Evolutionary conservation across 495 filamentous ascomycete genomes (phyloP).

Genomic region (Podospora tetraspora): DNA sequence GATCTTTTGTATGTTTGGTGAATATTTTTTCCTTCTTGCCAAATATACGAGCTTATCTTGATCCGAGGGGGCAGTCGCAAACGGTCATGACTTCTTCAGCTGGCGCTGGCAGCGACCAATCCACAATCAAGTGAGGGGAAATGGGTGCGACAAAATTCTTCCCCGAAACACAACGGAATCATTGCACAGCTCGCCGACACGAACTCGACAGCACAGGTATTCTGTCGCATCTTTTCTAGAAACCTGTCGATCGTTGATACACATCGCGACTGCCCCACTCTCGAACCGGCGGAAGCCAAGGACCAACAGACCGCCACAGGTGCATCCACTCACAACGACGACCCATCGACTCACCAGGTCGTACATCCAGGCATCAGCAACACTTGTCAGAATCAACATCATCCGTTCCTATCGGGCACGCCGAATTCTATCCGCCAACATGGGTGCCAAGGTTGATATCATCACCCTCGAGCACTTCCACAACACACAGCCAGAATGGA

Average conservation of each 20-base stretch:
- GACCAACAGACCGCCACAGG: neutral
- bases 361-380: neutral
- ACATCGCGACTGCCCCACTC: neutral
- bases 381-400: neutral
- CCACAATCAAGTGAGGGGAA: neutral
- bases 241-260: neutral
- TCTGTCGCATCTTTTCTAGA: neutral
- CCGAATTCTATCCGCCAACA: slow-evolving; percentile 10
- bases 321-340: neutral
- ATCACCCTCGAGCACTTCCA: slow-evolving; percentile 49
- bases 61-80: neutral
- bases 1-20: neutral
- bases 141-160: neutral
- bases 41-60: neutral
- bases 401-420: neutral
- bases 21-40: neutral
- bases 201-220: neutral
- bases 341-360: neutral
- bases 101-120: too few relatives aligned
- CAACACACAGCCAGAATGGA: slow-evolving; percentile 44
- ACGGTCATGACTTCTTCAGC: neutral
- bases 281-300: neutral
- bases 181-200: neutral
- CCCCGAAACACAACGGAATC: neutral
- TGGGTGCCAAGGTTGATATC: slow-evolving; percentile 30